Evolutionary conservation across 441 rosid species (phyloP).

Genomic region (Cnidoscolus chayamansa): DNA sequence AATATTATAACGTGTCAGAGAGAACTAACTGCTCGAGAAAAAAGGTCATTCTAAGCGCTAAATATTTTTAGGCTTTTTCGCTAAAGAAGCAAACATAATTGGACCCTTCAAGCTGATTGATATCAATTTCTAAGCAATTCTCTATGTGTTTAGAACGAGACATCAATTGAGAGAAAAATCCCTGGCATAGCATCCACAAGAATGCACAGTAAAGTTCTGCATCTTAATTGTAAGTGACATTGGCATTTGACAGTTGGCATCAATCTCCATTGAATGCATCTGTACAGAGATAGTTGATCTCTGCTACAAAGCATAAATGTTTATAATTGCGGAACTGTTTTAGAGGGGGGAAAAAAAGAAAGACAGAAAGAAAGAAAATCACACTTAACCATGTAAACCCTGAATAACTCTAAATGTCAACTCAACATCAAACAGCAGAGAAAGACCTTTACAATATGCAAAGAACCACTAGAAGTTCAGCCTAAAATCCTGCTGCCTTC

Average conservation of each 20-base stretch:
- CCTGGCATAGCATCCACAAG: background rate
- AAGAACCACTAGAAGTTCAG: background rate
- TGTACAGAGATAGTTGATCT: conserved; percentile 5
- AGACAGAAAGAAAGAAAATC: background rate
- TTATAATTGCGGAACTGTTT: too few species aligned
- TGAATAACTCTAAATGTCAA: background rate
- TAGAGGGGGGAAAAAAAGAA: background rate
- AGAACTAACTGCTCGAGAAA: background rate
- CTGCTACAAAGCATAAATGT: background rate
- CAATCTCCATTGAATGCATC: conserved; percentile 8
- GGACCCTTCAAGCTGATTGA: background rate
- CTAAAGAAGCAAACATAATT: background rate
- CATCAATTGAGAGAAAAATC: background rate
- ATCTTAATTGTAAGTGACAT: background rate
- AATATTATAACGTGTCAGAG: background rate
- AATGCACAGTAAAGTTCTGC: background rate
- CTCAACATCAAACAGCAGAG: background rate
- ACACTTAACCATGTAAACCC: background rate
- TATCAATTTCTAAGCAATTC: background rate
- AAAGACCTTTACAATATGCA: background rate
- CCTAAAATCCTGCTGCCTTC: background rate
- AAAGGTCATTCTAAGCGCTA: background rate
- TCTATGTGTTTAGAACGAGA: background rate
- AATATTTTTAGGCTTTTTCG: background rate
- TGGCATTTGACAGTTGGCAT: conserved; percentile 3